These are phyloP conservation scores for Metarhizium brunneum DNA, from an alignment of 2,329 filamentous ascomycete genomes.

Conservation along the genomic window DNA sequence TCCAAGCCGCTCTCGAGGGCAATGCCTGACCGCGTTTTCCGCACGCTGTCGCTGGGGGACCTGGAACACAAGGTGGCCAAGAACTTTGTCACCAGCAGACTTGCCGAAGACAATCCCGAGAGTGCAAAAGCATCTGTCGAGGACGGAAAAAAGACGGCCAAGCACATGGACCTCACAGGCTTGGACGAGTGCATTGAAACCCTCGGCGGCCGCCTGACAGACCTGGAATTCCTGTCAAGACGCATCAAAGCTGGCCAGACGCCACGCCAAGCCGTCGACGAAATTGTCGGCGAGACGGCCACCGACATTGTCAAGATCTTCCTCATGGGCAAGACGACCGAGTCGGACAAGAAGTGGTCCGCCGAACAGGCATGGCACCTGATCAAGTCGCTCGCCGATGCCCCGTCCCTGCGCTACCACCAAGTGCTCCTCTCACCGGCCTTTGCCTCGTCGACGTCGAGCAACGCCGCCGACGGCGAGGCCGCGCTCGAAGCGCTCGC, in stretches of 20 bases:
- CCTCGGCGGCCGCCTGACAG: constrained; percentile 85
- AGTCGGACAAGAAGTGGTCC: constrained; percentile 57
- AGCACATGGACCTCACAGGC: constrained; percentile 47
- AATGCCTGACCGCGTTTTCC: constrained; percentile 84
- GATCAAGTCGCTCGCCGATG: constrained; percentile 66
- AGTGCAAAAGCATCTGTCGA: constrained; percentile 17
- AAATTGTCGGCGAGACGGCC: constrained; percentile 82
- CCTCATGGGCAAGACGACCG: constrained; percentile 52
- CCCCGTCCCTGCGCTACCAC: constrained; percentile 69
- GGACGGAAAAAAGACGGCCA: constrained; percentile 13
- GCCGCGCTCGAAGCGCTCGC: constrained; percentile 70
- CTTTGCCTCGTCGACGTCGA: constrained; percentile 50
- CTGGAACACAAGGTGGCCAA: constrained; percentile 80
- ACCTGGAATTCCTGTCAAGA: constrained; percentile 88
- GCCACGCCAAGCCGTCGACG: constrained; percentile 69
- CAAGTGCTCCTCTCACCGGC: constrained; percentile 70
- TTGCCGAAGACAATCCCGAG: constrained; percentile 42
- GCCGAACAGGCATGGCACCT: constrained; percentile 85
- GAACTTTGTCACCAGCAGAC: constrained; percentile 77
- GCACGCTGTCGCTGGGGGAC: constrained; percentile 76
- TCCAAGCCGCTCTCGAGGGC: constrained; percentile 80
- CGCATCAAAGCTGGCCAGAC: constrained; percentile 80
- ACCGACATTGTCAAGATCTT: constrained; percentile 93
- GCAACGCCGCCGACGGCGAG: constrained; percentile 53
- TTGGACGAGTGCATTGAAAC: constrained; percentile 74